These are phyloP conservation scores for Phytophthora sp. DNA, from an alignment of 352 stramenopile genomes.

Conservation along the genomic window DNA sequence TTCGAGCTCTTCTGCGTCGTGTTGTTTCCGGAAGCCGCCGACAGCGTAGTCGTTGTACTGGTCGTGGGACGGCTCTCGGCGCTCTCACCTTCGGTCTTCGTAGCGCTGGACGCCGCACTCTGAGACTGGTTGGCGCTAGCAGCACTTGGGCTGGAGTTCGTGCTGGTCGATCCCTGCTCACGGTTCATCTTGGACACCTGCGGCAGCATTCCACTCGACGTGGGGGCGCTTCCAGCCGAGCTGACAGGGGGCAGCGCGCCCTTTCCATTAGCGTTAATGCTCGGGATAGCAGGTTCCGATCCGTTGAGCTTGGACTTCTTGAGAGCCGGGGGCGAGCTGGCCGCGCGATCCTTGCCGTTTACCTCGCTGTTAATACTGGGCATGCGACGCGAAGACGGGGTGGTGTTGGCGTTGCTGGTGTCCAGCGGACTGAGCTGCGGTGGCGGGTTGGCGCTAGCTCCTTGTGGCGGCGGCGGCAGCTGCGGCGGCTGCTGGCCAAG, in stretches of 20 bases:
- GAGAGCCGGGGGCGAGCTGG: conserved; percentile 60
- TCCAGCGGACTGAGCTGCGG: conserved; percentile 72
- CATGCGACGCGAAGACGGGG: conserved; percentile 68
- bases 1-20: conserved; percentile 76
- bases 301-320: conserved; percentile 84
- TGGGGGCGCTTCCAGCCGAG: conserved; percentile 20
- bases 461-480: conserved; percentile 43
- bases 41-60: conserved; percentile 27
- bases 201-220: conserved; percentile 39
- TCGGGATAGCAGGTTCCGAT: conserved; percentile 60
- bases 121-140: conserved; percentile 29
- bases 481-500: conserved; percentile 62
- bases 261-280: conserved; percentile 73
- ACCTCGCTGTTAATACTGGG: conserved; percentile 69
- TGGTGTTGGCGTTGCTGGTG: conserved; percentile 52
- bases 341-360: conserved; percentile 64
- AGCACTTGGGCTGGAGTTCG: conserved; percentile 62
- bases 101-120: conserved; percentile 41
- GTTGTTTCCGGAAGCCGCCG: conserved; percentile 51
- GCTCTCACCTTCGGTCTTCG: conserved; percentile 35
- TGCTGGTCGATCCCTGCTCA: conserved; percentile 48
- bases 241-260: conserved; percentile 52
- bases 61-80: conserved; percentile 23
- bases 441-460: conserved; percentile 27
- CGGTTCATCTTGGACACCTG: conserved; percentile 69